Evolutionary conservation across 2,329 filamentous ascomycete species (phyloP).

Genomic region (Pseudohalonectria lignicola): DNA sequence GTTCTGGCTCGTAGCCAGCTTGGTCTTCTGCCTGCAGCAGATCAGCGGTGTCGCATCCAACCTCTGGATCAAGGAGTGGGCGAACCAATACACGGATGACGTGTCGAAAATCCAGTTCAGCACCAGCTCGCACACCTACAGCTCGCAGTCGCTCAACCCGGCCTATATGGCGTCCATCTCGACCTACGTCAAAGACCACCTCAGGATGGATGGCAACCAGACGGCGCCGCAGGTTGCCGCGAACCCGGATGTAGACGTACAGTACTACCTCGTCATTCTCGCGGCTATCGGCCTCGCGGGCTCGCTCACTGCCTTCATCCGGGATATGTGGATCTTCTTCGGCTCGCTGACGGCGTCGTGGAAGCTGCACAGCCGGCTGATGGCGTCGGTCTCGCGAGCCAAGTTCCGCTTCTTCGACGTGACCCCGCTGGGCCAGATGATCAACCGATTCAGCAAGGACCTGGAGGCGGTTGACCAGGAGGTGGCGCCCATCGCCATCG

Average conservation of each 20-base stretch:
- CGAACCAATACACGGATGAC: conserved; percentile 61
- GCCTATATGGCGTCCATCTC: conserved; percentile 28
- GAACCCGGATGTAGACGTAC: conserved; percentile 56
- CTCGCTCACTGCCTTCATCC: conserved; percentile 67
- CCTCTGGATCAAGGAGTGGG: conserved; percentile 91
- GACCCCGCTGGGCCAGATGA: conserved; percentile 88
- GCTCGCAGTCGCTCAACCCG: conserved; percentile 20
- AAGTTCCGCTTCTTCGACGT: conserved; percentile 98
- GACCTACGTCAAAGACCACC: conserved; percentile 21
- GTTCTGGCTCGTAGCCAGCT: conserved; percentile 73
- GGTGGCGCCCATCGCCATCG: conserved; percentile 82
- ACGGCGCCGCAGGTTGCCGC: conserved; percentile 11
- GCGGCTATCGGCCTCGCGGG: conserved; percentile 68
- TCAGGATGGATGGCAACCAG: conserved; percentile 23
- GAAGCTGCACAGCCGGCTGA: conserved; percentile 68
- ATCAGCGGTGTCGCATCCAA: conserved; percentile 79
- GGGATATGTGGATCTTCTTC: conserved; percentile 84
- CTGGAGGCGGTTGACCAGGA: conserved; percentile 93
- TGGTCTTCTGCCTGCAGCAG: conserved; percentile 75
- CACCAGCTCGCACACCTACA: conserved; percentile 22
- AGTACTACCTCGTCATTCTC: conserved; percentile 78
- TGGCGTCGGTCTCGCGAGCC: conserved; percentile 71
- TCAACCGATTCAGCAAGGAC: conserved; percentile 98
- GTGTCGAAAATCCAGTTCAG: conserved; percentile 21
- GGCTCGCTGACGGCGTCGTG: conserved; percentile 83